Percentiles rank a stretch among this genome's conserved stretches.
Conservation (phyloP, 768 basidiomycete species). For the Hericium rajendrae region DNA sequence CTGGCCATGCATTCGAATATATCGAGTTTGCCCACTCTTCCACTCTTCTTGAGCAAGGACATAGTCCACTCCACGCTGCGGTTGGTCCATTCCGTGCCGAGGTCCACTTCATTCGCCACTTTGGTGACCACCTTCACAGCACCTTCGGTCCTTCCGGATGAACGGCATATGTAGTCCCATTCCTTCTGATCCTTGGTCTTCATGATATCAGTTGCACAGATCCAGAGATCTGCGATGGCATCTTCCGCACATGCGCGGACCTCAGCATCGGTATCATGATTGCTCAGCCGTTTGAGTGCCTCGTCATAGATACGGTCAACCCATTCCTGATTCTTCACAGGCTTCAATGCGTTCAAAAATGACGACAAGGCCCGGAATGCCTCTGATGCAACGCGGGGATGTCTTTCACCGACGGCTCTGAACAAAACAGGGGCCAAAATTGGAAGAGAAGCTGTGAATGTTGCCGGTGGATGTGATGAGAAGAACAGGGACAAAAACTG, state of each 20-base stretch:
- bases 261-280: constrained; percentile 85
- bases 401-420: constrained; percentile 66
- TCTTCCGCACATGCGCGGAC: constrained; percentile 78
- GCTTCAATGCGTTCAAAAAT: constrained; percentile 66
- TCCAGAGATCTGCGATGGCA: constrained; percentile 79
- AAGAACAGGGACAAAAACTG: constrained; percentile 84
- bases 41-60: constrained; percentile 66
- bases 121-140: constrained; percentile 76
- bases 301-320: constrained; percentile 65
- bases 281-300: constrained; percentile 57
- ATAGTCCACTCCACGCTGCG: constrained; percentile 72
- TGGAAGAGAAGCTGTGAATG: constrained; percentile 52
- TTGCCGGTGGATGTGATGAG: constrained; percentile 51
- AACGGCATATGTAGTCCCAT: constrained; percentile 72
- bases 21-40: constrained; percentile 67
- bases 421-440: constrained; percentile 67
- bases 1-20: constrained; percentile 71
- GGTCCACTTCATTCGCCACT: constrained; percentile 66
- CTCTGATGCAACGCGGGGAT: constrained; percentile 83
- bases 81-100: constrained; percentile 74
- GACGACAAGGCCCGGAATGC: constrained; percentile 83
- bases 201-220: constrained; percentile 71
- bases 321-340: constrained; percentile 59
- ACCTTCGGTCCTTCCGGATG: constrained; percentile 59
- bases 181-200: constrained; percentile 56